Evolutionary conservation across 257 asterid genomes (phyloP), one percentile per base, ranked within the genome.

Genomic region (Capsicum chinense): DNA sequence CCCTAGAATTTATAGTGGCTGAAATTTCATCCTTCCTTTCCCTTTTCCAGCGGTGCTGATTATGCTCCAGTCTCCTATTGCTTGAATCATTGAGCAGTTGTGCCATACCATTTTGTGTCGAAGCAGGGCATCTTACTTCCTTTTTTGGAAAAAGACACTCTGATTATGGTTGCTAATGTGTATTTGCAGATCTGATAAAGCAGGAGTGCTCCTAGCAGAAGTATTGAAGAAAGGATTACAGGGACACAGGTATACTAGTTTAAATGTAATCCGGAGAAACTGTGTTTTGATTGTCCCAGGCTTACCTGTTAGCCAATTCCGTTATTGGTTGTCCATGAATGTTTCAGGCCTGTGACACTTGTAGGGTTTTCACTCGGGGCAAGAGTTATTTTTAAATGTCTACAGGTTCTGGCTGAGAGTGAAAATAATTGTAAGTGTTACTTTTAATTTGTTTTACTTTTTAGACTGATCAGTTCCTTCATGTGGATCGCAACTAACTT

Each of bases 281-380:
- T 78, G 4, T 15, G 21, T 13, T 26, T 54, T 54, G 50, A 78
- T 54, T 78, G 50, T 54, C 78, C 74, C 44, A 42, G 33, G 79
- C 48, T 33, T 50, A 57, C 54, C 12, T 56, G 48, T 50, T 50
- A 66, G 73, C 48, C 73, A 33, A 39, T 59, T 79, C 84, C 50
- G 83, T 85, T 58, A 68, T 54, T 52, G 39, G 39, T 81, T 67
- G 68, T 84, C 71, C 59, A 17, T 79, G 83, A 85, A 84, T 86
- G 89, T 89, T 84, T 88, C 94, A 95, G 99, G 97, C 99, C 99
- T 48, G 99, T 95, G 85, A 95, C 99, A 69, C 97, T 95, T 4
- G 90, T 95, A 64, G 99, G 99, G 63, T 95, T 92, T 89, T 95
- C 99, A n/a, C 98, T 95, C 79, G 99, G 98, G 85, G 99, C 99